Percentiles rank a stretch among this genome's conserved stretches.
phyloP scores from a whole-genome alignment of 805 yeast species.

The Candida verbasci region DNA sequence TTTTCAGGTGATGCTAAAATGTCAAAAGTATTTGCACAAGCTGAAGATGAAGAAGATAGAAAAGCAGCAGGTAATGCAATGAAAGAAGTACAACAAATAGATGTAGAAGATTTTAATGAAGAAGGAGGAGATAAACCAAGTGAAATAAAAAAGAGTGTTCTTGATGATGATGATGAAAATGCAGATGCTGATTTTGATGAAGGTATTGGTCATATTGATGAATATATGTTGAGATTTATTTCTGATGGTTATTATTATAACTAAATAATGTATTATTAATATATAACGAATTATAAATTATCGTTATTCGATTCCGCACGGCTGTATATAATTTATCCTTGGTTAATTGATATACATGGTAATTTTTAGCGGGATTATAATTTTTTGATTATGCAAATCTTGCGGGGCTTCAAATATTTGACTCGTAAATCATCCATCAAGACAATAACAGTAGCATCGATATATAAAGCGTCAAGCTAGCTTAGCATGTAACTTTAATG shows the following conservation, averaged over 20 bases:
- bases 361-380: not conserved
- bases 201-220: conserved; percentile 82
- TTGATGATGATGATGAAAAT: conserved; percentile 21
- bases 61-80: conserved; percentile 87
- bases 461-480: too few species aligned
- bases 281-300: too few species aligned
- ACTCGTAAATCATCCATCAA: too few species aligned
- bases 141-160: not conserved
- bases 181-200: conserved; percentile 48
- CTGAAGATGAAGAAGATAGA: conserved; percentile 91
- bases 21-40: conserved; percentile 73
- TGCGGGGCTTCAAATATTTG: too few species aligned
- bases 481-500: too few species aligned
- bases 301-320: not conserved
- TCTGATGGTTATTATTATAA: conserved; percentile 68
- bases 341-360: too few species aligned
- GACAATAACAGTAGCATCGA: too few species aligned
- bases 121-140: conserved; percentile 13
- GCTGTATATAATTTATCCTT: too few species aligned
- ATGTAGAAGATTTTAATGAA: conserved; percentile 73
- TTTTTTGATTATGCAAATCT: too few species aligned
- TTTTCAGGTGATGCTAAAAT: conserved; percentile 36
- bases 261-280: too few species aligned
- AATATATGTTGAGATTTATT: conserved; percentile 89
- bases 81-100: conserved; percentile 82